Percentiles rank a stretch among this genome's conserved stretches.
Conservation (phyloP, 768 basidiomycete genomes). For the Dioszegia hungarica region DNA sequence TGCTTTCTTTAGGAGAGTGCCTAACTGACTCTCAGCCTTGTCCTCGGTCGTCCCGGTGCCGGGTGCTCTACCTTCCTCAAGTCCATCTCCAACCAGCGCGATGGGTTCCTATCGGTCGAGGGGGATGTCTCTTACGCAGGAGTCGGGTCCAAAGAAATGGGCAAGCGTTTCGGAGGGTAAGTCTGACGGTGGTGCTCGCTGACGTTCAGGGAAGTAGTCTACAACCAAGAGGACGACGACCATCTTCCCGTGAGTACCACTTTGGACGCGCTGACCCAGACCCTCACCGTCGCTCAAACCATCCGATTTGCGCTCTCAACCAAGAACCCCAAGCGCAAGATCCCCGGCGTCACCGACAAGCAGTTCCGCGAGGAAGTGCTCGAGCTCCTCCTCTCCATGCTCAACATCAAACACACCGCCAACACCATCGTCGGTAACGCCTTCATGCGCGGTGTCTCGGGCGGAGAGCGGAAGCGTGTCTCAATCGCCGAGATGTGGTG, state of each 20-base stretch:
- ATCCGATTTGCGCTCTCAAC: conserved; percentile 59
- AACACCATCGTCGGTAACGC: conserved; percentile 50
- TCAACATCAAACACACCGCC: conserved; percentile 54
- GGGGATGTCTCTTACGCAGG: conserved; percentile 75
- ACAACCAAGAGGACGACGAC: conserved; percentile 71
- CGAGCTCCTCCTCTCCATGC: conserved; percentile 53
- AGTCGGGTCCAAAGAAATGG: conserved; percentile 62
- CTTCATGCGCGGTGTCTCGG: conserved; percentile 52
- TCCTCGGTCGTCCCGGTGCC: conserved; percentile 76
- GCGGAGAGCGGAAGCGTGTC: conserved; percentile 54
- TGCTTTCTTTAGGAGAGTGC: too few relatives aligned
- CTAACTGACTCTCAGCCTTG: conserved; percentile 51
- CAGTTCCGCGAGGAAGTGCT: conserved; percentile 52
- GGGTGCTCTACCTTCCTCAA: conserved; percentile 83
- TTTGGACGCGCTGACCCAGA: conserved; percentile 31
- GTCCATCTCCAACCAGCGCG: conserved; percentile 68
- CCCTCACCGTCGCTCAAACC: conserved; percentile 55
- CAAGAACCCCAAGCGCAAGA: conserved; percentile 61
- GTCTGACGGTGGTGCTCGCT: conserved; percentile 46
- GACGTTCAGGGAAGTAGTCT: conserved; percentile 42
- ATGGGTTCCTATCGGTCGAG: conserved; percentile 62
- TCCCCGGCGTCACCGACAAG: conserved; percentile 54
- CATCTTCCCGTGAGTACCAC: conserved; percentile 59
- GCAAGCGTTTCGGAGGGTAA: conserved; percentile 66
- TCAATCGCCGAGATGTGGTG: conserved; percentile 51